Percentiles rank a stretch among this genome's conserved stretches.
Evolutionary conservation across 768 basidiomycete genomes (phyloP).

Genomic region (Psilocybe sp.): DNA sequence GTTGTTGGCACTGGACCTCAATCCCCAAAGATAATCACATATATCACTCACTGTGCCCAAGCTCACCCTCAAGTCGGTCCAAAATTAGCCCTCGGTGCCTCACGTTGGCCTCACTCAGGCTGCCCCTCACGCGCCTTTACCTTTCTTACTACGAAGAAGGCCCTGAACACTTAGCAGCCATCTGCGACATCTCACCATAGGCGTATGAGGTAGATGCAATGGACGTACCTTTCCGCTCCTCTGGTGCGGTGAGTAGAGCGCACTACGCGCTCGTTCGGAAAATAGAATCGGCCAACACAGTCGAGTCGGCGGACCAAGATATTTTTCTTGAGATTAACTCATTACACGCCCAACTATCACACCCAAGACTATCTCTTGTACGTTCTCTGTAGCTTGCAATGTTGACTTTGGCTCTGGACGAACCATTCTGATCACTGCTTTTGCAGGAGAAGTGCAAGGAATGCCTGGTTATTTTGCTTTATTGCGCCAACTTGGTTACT

Average conservation of each 20-base stretch:
- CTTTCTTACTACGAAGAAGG: no score
- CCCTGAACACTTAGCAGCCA: background rate
- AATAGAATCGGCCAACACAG: slow-evolving; percentile 59
- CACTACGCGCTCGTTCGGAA: slow-evolving; percentile 77
- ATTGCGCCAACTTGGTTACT: slow-evolving; percentile 56
- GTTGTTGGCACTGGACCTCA: no score
- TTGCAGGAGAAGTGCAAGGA: slow-evolving; percentile 64
- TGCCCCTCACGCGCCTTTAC: background rate
- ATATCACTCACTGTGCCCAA: no score
- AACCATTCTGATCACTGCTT: background rate
- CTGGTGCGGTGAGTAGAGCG: slow-evolving; percentile 71
- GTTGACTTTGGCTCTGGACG: slow-evolving; percentile 6
- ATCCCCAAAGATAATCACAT: no score
- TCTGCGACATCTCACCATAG: background rate
- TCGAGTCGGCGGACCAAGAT: slow-evolving; percentile 58
- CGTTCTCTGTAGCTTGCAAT: slow-evolving; percentile 26
- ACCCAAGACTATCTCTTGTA: slow-evolving; percentile 52
- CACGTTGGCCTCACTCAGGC: background rate
- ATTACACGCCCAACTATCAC: slow-evolving; percentile 50
- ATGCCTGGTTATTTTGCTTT: slow-evolving; percentile 63
- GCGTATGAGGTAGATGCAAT: slow-evolving; percentile 30
- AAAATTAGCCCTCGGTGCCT: background rate
- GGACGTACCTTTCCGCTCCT: slow-evolving; percentile 76
- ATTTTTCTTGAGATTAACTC: slow-evolving; percentile 57
- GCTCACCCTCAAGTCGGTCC: no score